These are phyloP conservation scores for Colletotrichum tabaci DNA, from an alignment of 2,329 filamentous ascomycete genomes.

Conservation along the genomic window DNA sequence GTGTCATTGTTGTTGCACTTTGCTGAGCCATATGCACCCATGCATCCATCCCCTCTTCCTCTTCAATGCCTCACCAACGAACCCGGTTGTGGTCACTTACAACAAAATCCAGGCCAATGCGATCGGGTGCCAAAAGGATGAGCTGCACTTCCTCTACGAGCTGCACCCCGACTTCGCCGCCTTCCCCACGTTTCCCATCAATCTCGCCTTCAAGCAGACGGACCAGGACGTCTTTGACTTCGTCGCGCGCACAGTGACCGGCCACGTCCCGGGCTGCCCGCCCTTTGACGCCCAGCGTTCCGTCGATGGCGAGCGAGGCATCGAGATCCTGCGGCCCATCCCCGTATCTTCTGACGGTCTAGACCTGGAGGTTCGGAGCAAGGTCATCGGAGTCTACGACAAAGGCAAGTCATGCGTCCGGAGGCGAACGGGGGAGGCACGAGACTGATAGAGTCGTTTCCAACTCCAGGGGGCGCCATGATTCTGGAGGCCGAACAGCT, in stretches of 20 bases:
- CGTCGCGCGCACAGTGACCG: conserved; percentile 52
- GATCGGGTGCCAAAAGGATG: conserved; percentile 55
- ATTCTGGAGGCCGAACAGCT: conserved; percentile 58
- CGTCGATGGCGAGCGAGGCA: conserved; percentile 59
- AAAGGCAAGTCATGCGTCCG: conserved; percentile 48
- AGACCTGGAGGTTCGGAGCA: conserved; percentile 56
- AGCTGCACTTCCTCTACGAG: conserved; percentile 62
- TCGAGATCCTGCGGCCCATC: conserved; percentile 55
- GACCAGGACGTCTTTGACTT: conserved; percentile 62
- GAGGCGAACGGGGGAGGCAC: no score
- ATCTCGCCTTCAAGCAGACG: conserved; percentile 61
- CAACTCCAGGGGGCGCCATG: conserved; percentile 54
- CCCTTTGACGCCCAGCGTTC: conserved; percentile 57
- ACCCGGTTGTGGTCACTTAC: not conserved
- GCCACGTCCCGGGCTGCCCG: conserved; percentile 55
- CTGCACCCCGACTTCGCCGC: conserved; percentile 59
- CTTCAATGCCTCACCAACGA: not conserved
- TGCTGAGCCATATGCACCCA: no score
- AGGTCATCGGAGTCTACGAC: conserved; percentile 61
- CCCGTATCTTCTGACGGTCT: conserved; percentile 54
- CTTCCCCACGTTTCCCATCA: conserved; percentile 64
- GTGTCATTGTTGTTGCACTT: not conserved
- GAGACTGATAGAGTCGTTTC: no score
- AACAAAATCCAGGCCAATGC: conserved; percentile 53
- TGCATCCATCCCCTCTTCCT: not conserved